Percentiles rank a stretch among this genome's conserved stretches.
Conservation (phyloP, 2,329 filamentous ascomycete genomes). For the Neonectria coccinea region DNA sequence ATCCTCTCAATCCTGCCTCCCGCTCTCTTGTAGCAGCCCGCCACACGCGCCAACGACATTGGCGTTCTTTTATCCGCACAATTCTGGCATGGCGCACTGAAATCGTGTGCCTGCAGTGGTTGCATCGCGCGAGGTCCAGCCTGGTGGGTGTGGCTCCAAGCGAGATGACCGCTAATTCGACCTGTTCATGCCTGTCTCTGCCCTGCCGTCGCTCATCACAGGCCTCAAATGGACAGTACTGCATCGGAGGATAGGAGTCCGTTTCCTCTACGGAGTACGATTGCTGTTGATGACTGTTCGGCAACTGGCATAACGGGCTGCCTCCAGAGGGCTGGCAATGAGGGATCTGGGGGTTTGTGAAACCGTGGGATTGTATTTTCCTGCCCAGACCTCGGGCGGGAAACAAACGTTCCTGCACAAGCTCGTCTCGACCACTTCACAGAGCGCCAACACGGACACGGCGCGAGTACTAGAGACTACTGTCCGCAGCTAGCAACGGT, state of each 20-base stretch:
- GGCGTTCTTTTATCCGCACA: conserved; percentile 22
- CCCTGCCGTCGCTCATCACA: conserved; percentile 14
- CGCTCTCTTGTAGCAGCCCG: background rate
- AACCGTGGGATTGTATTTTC: conserved; percentile 23
- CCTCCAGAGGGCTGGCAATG: conserved; percentile 5
- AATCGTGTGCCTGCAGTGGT: conserved; percentile 20
- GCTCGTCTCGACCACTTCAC: background rate
- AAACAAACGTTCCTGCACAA: conserved; percentile 3
- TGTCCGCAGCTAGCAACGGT: background rate
- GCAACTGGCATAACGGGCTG: conserved; percentile 7
- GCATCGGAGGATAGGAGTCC: background rate
- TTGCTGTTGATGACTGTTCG: background rate
- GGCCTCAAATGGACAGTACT: conserved; percentile 5
- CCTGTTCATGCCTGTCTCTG: conserved; percentile 30
- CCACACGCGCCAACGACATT: conserved; percentile 15
- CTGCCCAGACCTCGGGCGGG: conserved; percentile 10
- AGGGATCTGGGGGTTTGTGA: conserved; percentile 15
- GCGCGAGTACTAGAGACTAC: conserved; percentile 1
- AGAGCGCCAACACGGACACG: conserved; percentile 6
- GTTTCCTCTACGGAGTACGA: conserved; percentile 3
- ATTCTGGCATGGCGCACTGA: conserved; percentile 23
- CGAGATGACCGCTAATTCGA: conserved; percentile 37
- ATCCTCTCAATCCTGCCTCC: background rate
- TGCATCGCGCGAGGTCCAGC: conserved; percentile 24
- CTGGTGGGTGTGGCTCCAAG: conserved; percentile 33